Conservation (phyloP, 2,329 filamentous ascomycete genomes). For the Diaporthe velutina region DNA sequence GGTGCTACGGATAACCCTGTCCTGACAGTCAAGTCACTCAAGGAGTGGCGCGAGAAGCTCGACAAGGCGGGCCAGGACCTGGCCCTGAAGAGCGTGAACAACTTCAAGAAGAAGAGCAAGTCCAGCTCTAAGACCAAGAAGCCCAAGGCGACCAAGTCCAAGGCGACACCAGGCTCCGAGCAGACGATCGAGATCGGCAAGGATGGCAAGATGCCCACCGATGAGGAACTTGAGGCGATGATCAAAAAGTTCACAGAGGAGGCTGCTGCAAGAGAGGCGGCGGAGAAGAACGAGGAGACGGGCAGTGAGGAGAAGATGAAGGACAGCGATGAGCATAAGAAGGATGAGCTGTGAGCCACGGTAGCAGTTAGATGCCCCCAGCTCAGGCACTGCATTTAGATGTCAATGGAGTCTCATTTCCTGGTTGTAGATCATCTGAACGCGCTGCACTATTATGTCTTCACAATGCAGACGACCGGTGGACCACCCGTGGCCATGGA, state of each 20-base stretch:
- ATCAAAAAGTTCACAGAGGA: constrained; percentile 59
- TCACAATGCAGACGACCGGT: neutral
- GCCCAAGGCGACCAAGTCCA: constrained; percentile 53
- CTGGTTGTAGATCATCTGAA: neutral
- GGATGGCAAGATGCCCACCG: constrained; percentile 58
- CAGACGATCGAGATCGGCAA: constrained; percentile 58
- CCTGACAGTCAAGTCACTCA: constrained; percentile 79
- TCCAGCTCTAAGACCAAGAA: constrained; percentile 60
- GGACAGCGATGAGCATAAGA: constrained; percentile 43
- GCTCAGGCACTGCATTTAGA: constrained; percentile 39
- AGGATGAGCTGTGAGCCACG: constrained; percentile 49
- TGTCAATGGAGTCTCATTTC: constrained; percentile 19
- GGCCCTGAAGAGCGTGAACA: constrained; percentile 75
- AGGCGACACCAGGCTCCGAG: constrained; percentile 45
- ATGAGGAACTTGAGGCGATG: constrained; percentile 63
- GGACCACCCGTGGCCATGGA: neutral
- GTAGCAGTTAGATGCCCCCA: constrained; percentile 3
- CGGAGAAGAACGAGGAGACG: constrained; percentile 36
- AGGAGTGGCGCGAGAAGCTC: constrained; percentile 77
- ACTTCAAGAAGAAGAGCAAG: constrained; percentile 60
- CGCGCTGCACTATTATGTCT: neutral
- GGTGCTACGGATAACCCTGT: constrained; percentile 79
- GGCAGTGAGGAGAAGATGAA: constrained; percentile 45
- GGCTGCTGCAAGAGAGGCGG: constrained; percentile 42
- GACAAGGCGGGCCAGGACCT: constrained; percentile 78